Evolutionary conservation across 1,139 yeast species (phyloP), one percentile per base, ranked within the genome.

Genomic region (Geotrichum carabidarum): DNA sequence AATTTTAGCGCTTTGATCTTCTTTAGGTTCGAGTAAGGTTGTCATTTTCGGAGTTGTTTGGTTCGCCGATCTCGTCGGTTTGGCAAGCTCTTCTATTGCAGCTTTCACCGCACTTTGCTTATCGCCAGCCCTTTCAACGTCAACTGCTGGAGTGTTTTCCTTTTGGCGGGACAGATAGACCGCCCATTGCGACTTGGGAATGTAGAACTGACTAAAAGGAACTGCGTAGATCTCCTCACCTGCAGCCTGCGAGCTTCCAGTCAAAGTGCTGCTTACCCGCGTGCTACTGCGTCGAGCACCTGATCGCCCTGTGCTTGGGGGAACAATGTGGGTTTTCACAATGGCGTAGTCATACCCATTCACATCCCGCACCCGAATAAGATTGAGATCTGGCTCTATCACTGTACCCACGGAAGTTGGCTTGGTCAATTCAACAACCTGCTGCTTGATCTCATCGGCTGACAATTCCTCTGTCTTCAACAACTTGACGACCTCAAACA

Each of bases 141-240:
- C 15, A 9, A 17, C 40, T 17, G n/a, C 15, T 17, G 15, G 18
- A 11, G n/a, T 11, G n/a, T 37, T 37, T n/a, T 9, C 15, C 9
- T 7, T 14, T 37, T 37, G 14, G 6, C 50, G 44, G 4, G 44
- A 47, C 36, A 62, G 53, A 45, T 60, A 63, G 9, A 46, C 53
- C 17, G 57, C 48, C 62, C 62, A 60, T 42, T 53, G 56, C 14
- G 55, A 45, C n/a, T 52, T 48, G 2, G 60, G 59, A 59, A 63
- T 53, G 42, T 62, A 63, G 8, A 63, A 50, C 15, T 56, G 55
- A 11, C 51, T 44, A 0, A 63, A 37, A 4, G 63, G 54, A 11
- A 57, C 64, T 0, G 44, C 53, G 27, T 43, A 37, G 14, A 36
- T 22, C 12, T 22, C 36, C 22, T 35, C 45, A 17, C 11, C 22